These are phyloP conservation scores for Aegle marmelos DNA, from an alignment of 345 rosid species.

Conservation along the genomic window DNA sequence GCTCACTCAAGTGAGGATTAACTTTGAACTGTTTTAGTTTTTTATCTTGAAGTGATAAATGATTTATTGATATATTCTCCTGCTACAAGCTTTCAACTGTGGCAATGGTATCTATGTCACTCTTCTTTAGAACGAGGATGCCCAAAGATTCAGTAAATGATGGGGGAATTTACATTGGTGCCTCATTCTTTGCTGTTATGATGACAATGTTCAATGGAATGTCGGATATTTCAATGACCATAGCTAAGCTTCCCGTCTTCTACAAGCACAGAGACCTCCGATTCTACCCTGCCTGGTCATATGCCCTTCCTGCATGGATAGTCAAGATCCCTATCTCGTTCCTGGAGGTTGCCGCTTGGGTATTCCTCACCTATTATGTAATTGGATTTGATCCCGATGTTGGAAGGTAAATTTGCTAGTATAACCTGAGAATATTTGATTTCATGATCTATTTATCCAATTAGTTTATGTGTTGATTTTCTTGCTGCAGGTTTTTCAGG, in stretches of 20 bases:
- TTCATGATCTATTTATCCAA: not conserved
- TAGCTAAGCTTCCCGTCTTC: conserved; percentile 80
- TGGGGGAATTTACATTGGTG: conserved; percentile 63
- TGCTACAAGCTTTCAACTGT: conserved; percentile 35
- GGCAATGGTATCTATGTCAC: conserved; percentile 50
- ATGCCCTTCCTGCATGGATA: conserved; percentile 77
- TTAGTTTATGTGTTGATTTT: not conserved
- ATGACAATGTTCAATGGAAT: conserved; percentile 62
- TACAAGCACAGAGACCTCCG: conserved; percentile 77
- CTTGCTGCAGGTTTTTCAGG: conserved; percentile 52
- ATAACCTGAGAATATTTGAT: not conserved
- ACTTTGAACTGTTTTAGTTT: not conserved
- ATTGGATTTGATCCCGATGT: conserved; percentile 70
- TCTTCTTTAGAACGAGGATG: conserved; percentile 65
- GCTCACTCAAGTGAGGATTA: conserved; percentile 35
- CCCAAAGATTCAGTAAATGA: conserved; percentile 34
- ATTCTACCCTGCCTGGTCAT: conserved; percentile 81
- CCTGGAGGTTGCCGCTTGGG: conserved; percentile 59
- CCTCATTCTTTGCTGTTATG: conserved; percentile 56
- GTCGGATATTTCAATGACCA: conserved; percentile 74
- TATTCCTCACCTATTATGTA: conserved; percentile 65
- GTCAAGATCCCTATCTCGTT: conserved; percentile 67
- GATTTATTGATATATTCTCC: conserved; percentile 6
- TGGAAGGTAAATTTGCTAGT: conserved; percentile 45
- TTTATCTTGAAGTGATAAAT: not conserved